Base-by-base conservation (phyloP, 1,284 basidiomycete genomes). In the Chalciporus sp. region DNA sequence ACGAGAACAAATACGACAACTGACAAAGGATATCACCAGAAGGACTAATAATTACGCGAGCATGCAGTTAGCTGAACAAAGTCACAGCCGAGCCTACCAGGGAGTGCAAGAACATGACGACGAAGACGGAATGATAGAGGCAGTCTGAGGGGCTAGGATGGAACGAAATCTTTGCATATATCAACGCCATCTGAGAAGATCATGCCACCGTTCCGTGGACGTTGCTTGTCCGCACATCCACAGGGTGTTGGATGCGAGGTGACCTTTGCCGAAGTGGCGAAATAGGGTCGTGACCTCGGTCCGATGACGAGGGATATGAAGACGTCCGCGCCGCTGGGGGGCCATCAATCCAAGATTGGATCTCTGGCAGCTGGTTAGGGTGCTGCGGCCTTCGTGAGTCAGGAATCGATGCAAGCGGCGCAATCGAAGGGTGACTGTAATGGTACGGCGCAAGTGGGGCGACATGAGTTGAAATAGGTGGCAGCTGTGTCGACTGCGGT, bases 371-470 rank as follows among this genome's bases (percentile, higher is more conserved):
- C 55, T 71, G 69, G 48, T 70, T 66, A 1, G 66, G 61, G 49
- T 72, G 67, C 33, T 69, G 69, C 40, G 68, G 53, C 43, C 59
- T 72, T 28, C 67, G 61, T 8, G 68, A 64, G 58, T 70, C 68
- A 49, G 70, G 69, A 37, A 73, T 68, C 19, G 69, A 68, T 9
- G 71, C 55, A 9, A 79, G 67, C 17, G 78, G 78, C 45, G 78
- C 76, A 59, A 79, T 77, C 44, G 76, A 78, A 54, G 78, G 78
- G 65, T 80, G 77, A 49, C 68, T 70, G 57, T 79, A 79, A 57
- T 76, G 74, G 62, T 79, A 76, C 33, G 78, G 77, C 10, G 71
- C 75, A 48, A 76, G 63, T n/a, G 68, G 61, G 33, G 67, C 31
- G 42, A 69, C 66, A 33, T 73, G 71, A 41, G 69, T 66, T 51